Base-by-base conservation (phyloP, 345 rosid species). In the Brassica nigra region DNA sequence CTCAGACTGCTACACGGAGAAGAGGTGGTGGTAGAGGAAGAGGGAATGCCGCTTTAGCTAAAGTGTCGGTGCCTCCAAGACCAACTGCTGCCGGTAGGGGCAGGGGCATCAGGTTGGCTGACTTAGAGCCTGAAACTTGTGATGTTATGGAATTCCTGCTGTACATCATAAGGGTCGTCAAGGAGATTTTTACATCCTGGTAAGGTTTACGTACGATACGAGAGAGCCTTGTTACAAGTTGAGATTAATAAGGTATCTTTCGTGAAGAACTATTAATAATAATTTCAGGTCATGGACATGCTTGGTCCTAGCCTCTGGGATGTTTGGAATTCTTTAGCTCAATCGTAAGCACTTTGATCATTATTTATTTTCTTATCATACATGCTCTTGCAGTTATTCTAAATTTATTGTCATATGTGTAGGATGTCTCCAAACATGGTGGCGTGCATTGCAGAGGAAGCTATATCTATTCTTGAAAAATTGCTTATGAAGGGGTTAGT, bases 281-380 rank as follows among this genome's bases (percentile, higher is more conserved):
- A 49, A 73, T 86, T 85, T 83, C 86, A 93, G 99, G 94, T 91
- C 68, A 95, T 95, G 98, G 98, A 95, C 85, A 91, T 93, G 81
- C 90, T 95, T 76, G 97, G 97, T 36, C 98, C 98, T 34, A 95
- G 99, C 82, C 89, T 93, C 33, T 95, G 99, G 98, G 98, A 95
- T 85, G 92, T 95, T 47, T 95, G 99, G 98, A 95, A 91, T 80
- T 84, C 90, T 58, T 72, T 80, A 36, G 89, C 89, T 62, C 95
- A 90, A 78, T 88, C 95, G 92, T 90, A 90, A 84, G 91, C 29
- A 67, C 80, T 80, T 71, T 39, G 33, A 34, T 68, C 29, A 12
- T 27, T 62, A 8, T 70, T 29, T 64, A 34, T 52, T 12, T 76
- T 10, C 29, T 39, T 11, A 16, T 63, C 27, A 34, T 61, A 14